Evolutionary conservation across 2,329 filamentous ascomycete species (phyloP).

Genomic region (Aspergillus sp.): DNA sequence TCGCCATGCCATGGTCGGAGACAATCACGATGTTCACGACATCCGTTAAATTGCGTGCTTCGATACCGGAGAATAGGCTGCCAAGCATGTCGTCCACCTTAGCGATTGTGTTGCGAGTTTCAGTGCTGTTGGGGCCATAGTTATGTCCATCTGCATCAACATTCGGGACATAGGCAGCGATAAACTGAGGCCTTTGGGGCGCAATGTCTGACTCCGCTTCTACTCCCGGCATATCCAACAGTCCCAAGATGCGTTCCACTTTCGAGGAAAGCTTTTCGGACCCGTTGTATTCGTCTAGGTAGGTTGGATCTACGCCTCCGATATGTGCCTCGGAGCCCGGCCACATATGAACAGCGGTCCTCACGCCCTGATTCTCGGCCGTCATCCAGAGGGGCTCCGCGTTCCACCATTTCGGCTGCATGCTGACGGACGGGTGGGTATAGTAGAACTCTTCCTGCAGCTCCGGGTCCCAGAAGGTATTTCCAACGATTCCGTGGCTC

Average conservation of each 20-base stretch:
- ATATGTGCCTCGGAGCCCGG: slow-evolving; percentile 91
- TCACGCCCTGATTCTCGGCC: slow-evolving; percentile 77
- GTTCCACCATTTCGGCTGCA: slow-evolving; percentile 90
- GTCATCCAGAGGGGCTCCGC: slow-evolving; percentile 94
- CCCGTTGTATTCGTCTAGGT: slow-evolving; percentile 82
- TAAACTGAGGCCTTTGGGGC: slow-evolving; percentile 77
- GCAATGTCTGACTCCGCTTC: slow-evolving; percentile 56
- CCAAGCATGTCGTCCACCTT: slow-evolving; percentile 83
- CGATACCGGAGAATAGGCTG: slow-evolving; percentile 71
- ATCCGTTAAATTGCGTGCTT: slow-evolving; percentile 77
- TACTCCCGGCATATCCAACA: slow-evolving; percentile 78
- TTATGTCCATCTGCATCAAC: slow-evolving; percentile 85
- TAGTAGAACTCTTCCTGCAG: slow-evolving; percentile 82
- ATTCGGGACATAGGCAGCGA: slow-evolving; percentile 91
- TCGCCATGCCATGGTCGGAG: slow-evolving; percentile 97
- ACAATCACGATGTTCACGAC: slow-evolving; percentile 96
- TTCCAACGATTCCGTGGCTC: slow-evolving; percentile 88
- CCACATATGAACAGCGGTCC: slow-evolving; percentile 95
- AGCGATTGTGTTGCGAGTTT: slow-evolving; percentile 76
- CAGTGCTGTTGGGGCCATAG: slow-evolving; percentile 92
- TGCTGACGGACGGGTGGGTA: slow-evolving; percentile 71
- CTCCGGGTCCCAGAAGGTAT: slow-evolving; percentile 87
- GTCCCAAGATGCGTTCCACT: slow-evolving; percentile 74
- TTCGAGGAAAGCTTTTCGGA: slow-evolving; percentile 74
- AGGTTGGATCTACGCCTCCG: slow-evolving; percentile 70